Evolutionary conservation across 1,284 basidiomycete genomes (phyloP).

Genomic region (Anthracocystis panici-leucophaei): DNA sequence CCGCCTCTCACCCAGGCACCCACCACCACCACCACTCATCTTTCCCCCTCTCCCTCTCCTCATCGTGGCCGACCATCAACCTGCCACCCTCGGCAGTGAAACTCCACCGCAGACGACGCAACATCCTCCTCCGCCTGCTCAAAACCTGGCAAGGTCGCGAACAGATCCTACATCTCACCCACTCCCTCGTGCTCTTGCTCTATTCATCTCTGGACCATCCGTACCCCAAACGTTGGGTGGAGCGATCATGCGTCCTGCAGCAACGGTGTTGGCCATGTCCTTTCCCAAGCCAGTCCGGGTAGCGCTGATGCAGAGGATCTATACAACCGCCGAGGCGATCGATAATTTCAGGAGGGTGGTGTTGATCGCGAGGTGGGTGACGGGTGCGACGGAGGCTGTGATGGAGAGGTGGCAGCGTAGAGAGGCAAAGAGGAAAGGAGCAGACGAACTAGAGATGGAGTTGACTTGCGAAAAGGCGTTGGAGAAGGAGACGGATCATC

Average conservation of each 20-base stretch:
- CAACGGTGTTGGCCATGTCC: slow-evolving; percentile 19
- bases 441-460: slow-evolving; percentile 6
- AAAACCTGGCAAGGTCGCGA: slow-evolving; percentile 49
- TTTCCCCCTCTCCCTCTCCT: slow-evolving; percentile 21
- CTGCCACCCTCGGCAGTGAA: slow-evolving; percentile 34
- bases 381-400: slow-evolving; percentile 28
- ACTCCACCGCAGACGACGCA: slow-evolving; percentile 29
- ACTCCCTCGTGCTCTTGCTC: slow-evolving; percentile 43
- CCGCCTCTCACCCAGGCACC: slow-evolving; percentile 13
- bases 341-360: slow-evolving; percentile 48
- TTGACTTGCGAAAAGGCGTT: slow-evolving; percentile 33
- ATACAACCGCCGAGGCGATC: slow-evolving; percentile 42
- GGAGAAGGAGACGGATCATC: slow-evolving; percentile 17
- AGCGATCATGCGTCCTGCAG: slow-evolving; percentile 28
- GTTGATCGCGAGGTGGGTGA: slow-evolving; percentile 44
- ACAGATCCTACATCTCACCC: slow-evolving; percentile 36
- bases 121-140: slow-evolving; percentile 32
- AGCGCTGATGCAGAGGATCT: slow-evolving; percentile 48
- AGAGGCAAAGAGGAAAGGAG: slow-evolving; percentile 1
- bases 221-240: slow-evolving; percentile 23
- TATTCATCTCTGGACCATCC: slow-evolving; percentile 38
- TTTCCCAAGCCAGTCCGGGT: slow-evolving; percentile 32
- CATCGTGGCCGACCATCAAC: slow-evolving; percentile 32
- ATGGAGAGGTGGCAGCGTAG: slow-evolving; percentile 44
- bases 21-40: slow-evolving; percentile 1